phyloP scores from a whole-genome alignment of 2,329 filamentous ascomycete genomes.

The Phaeosphaeriaceae sp. region DNA sequence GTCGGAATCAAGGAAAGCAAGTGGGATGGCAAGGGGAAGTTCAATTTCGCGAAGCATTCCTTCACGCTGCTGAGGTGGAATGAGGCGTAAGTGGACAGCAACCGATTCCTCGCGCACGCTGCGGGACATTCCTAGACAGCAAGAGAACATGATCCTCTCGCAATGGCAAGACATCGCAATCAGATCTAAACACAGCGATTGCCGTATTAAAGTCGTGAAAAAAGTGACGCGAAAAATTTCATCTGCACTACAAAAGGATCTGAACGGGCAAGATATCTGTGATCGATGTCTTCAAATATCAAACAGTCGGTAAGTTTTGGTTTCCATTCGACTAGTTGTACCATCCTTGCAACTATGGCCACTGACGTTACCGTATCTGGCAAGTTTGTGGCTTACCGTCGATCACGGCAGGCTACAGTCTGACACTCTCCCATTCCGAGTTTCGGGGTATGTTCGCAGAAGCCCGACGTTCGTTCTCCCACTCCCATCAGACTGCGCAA shows the following conservation, averaged over 20 bases:
- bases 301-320: too few relatives aligned
- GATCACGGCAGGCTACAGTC: not conserved
- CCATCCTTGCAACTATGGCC: not conserved
- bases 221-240: too few relatives aligned
- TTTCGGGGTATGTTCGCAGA: not conserved
- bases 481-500: not conserved
- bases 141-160: not conserved
- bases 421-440: not conserved
- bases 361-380: not conserved
- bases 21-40: constrained; percentile 71
- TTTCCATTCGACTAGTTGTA: not conserved
- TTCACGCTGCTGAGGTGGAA: constrained; percentile 72
- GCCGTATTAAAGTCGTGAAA: too few relatives aligned
- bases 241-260: too few relatives aligned
- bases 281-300: too few relatives aligned
- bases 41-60: constrained; percentile 73
- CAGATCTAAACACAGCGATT: too few relatives aligned
- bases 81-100: constrained; percentile 9
- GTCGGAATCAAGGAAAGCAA: constrained; percentile 67
- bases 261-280: too few relatives aligned
- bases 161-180: not conserved
- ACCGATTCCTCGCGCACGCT: too few relatives aligned
- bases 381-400: not conserved
- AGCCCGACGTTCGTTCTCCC: not conserved
- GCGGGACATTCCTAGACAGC: not conserved